These are phyloP conservation scores for Strigomonas galati DNA, from an alignment of 208 protist species.

Conservation along the genomic window DNA sequence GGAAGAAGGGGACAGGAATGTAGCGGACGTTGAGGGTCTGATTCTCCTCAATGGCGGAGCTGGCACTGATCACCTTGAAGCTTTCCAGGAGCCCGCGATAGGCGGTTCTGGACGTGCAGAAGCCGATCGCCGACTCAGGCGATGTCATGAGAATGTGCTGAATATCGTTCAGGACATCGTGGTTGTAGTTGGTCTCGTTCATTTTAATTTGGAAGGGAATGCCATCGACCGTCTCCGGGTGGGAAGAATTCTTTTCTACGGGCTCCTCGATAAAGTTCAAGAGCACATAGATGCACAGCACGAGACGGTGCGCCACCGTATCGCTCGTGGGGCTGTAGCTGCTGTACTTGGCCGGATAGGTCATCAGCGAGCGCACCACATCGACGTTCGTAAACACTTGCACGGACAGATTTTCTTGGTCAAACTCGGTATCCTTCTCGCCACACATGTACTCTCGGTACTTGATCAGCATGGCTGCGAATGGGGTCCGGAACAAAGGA, in stretches of 20 bases:
- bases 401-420: slow-evolving; percentile 22
- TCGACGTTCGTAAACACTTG: slow-evolving; percentile 69
- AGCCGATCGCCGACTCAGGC: background rate
- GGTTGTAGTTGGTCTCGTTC: background rate
- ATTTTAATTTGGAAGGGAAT: slow-evolving; percentile 4
- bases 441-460: slow-evolving; percentile 55
- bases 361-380: slow-evolving; percentile 39
- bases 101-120: slow-evolving; percentile 3
- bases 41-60: slow-evolving; percentile 5
- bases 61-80: slow-evolving; percentile 2
- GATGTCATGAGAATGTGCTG: background rate
- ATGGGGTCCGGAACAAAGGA: slow-evolving; percentile 16
- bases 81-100: background rate
- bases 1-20: slow-evolving; percentile 2
- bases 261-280: background rate
- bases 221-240: background rate
- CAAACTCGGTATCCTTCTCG: slow-evolving; percentile 10
- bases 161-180: slow-evolving; percentile 4
- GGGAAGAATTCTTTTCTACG: background rate
- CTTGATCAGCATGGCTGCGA: slow-evolving; percentile 43
- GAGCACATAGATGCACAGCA: slow-evolving; percentile 30
- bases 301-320: slow-evolving; percentile 51
- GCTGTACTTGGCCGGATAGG: slow-evolving; percentile 7
- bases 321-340: slow-evolving; percentile 37
- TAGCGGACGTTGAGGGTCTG: background rate